Evolutionary conservation across 129 eudicot species (phyloP), one percentile per base, ranked within the genome.

Genomic region (Artemisia annua): DNA sequence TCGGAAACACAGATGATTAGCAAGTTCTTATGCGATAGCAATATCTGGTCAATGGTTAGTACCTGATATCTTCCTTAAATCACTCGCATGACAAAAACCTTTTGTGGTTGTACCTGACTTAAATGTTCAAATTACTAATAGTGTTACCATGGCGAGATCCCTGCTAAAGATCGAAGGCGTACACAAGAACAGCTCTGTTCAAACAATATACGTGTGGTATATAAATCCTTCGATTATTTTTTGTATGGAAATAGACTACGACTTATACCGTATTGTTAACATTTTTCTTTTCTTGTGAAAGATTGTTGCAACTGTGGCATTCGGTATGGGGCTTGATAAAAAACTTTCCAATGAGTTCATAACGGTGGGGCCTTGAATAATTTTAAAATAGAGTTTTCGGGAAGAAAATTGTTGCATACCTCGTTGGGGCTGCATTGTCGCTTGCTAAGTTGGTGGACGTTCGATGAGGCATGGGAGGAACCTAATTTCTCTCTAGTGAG

Each of bases 221-320:
- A 74, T 9, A 76, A 7, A 51, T 62, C 22, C 35, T 69, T 49
- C 78, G 66, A 39, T 52, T 69, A 8, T 30, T 19, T 17, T 11
- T 15, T 63, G 17, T 32, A 73, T 63, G 16, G 22, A 19, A 71
- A 8, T 30, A 20, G 22, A 20, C 22, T 20, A 20, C 3, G 22
- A 46, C 20, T 11, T 20, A 51, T 20, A 56, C 73, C 11, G 14
- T 53, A 51, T 75, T 51, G 53, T 66, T 79, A 54, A 69, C 69
- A 39, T 15, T 7, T 67, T 78, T 64, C 20, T 74, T 53, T 26
- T 18, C 72, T 24, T 63, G 49, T 55, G 74, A 69, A 85, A 94
- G 98, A 93, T 94, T 73, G 98, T 94, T 81, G 98, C 98, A 53
- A 94, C 98, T 51, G 98, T 94, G 62, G 98, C 98, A 73, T 94